phyloP scores from a whole-genome alignment of 768 basidiomycete species.

The Psilocybe tampanensis region DNA sequence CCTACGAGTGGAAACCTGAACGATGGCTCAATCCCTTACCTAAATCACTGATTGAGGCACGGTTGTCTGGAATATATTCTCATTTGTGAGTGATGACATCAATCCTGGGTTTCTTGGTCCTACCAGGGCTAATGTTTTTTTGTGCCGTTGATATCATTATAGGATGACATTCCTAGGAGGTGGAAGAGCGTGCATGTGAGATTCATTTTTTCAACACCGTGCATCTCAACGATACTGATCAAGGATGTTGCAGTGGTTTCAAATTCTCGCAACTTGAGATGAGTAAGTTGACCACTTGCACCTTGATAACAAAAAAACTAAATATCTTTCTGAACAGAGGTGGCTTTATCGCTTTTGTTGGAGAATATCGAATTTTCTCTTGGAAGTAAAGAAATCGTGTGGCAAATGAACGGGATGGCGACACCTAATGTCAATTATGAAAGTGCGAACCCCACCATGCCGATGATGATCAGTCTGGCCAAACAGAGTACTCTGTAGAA shows the following conservation, averaged over 20 bases:
- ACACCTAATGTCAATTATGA: conserved; percentile 9
- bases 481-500: too few species aligned
- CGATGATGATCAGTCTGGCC: too few species aligned
- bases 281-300: conserved; percentile 35
- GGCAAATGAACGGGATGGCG: conserved; percentile 30
- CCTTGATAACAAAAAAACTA: not conserved
- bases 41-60: conserved; percentile 15
- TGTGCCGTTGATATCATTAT: too few species aligned
- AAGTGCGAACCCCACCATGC: too few species aligned
- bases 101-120: not conserved
- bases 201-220: not conserved
- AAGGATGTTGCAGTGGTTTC: conserved; percentile 39
- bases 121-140: not conserved
- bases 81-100: conserved; percentile 16
- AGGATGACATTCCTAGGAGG: conserved; percentile 45
- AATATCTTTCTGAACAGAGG: conserved; percentile 16
- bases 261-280: conserved; percentile 58
- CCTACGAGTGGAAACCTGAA: conserved; percentile 43
- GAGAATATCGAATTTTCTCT: conserved; percentile 24
- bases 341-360: conserved; percentile 23
- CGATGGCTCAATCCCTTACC: conserved; percentile 34
- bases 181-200: conserved; percentile 47
- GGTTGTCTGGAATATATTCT: conserved; percentile 23
- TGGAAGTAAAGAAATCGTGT: conserved; percentile 24
- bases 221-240: not conserved